phyloP scores from a whole-genome alignment of 495 filamentous ascomycete genomes.

The Daldinia decipiens region DNA sequence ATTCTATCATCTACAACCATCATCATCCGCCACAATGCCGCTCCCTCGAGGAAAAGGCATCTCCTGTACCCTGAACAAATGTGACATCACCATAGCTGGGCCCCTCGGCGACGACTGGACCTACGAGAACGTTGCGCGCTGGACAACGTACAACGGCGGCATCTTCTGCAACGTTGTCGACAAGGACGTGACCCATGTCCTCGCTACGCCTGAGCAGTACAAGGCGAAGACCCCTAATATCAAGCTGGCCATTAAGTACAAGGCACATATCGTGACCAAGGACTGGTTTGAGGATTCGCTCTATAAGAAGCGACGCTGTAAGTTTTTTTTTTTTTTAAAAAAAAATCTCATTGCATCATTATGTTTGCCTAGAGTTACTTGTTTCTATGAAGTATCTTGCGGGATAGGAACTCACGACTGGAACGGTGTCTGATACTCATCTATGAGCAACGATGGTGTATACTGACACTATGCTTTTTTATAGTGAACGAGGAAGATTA shows the following conservation, averaged over 20 bases:
- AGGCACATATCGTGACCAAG: slow-evolving; percentile 45
- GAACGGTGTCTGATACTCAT: not conserved
- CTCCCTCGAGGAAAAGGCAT: not conserved
- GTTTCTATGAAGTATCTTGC: not conserved
- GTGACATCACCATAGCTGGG: slow-evolving; percentile 48
- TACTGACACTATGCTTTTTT: not conserved
- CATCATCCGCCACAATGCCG: not conserved
- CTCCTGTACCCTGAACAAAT: slow-evolving; percentile 30
- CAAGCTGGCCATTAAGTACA: slow-evolving; percentile 34
- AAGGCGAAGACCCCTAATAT: slow-evolving; percentile 39
- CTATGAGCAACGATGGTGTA: not conserved
- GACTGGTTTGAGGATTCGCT: slow-evolving; percentile 58
- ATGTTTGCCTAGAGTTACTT: not conserved
- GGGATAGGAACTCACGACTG: too few species aligned
- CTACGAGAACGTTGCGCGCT: slow-evolving; percentile 47
- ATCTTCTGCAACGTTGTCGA: slow-evolving; percentile 36
- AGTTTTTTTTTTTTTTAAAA: slow-evolving; percentile 7
- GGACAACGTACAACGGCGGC: slow-evolving; percentile 47
- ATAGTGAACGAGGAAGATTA: slow-evolving; percentile 38
- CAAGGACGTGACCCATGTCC: slow-evolving; percentile 50
- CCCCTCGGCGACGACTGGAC: slow-evolving; percentile 47
- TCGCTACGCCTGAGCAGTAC: slow-evolving; percentile 50
- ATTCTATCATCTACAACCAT: not conserved
- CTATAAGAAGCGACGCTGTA: slow-evolving; percentile 4
- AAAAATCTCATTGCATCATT: too few species aligned